phyloP scores from a whole-genome alignment of 768 basidiomycete genomes.

The Pholiota molesta region DNA sequence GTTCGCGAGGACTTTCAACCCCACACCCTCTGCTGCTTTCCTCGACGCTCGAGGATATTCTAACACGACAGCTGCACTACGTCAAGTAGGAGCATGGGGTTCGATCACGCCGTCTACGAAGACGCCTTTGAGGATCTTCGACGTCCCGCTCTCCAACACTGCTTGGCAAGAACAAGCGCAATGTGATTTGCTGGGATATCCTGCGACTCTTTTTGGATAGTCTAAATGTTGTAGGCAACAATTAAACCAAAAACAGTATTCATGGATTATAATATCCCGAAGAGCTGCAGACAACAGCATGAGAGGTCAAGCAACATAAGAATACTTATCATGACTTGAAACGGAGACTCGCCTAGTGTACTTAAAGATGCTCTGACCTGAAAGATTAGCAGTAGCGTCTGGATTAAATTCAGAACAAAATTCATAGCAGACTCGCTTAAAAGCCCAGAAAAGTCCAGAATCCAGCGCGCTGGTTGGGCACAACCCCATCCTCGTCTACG shows the following conservation, averaged over 20 bases:
- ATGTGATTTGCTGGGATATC: constrained; percentile 38
- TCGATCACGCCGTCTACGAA: constrained; percentile 28
- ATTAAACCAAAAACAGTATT: too few species aligned
- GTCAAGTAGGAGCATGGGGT: constrained; percentile 34
- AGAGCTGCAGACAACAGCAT: too few species aligned
- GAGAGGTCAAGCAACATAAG: too few species aligned
- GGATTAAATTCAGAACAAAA: too few species aligned
- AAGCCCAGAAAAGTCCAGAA: neutral
- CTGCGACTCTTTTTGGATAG: constrained; percentile 16
- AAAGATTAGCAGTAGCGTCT: too few species aligned
- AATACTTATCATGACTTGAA: too few species aligned
- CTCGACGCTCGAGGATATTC: constrained; percentile 46
- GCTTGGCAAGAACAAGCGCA: constrained; percentile 39
- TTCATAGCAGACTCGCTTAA: neutral
- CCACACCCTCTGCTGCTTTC: constrained; percentile 45
- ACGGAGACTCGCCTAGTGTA: too few species aligned
- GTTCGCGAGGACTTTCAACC: constrained; percentile 48
- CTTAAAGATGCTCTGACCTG: too few species aligned
- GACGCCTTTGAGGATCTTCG: constrained; percentile 33
- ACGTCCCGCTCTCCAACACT: constrained; percentile 32
- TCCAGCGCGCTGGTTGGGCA: neutral
- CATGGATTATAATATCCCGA: too few species aligned
- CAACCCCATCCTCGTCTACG: neutral
- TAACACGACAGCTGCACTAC: constrained; percentile 32
- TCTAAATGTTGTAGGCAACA: too few species aligned